These are phyloP conservation scores for Stemphylium lycopersici DNA, from an alignment of 2,329 filamentous ascomycete species.

Conservation along the genomic window DNA sequence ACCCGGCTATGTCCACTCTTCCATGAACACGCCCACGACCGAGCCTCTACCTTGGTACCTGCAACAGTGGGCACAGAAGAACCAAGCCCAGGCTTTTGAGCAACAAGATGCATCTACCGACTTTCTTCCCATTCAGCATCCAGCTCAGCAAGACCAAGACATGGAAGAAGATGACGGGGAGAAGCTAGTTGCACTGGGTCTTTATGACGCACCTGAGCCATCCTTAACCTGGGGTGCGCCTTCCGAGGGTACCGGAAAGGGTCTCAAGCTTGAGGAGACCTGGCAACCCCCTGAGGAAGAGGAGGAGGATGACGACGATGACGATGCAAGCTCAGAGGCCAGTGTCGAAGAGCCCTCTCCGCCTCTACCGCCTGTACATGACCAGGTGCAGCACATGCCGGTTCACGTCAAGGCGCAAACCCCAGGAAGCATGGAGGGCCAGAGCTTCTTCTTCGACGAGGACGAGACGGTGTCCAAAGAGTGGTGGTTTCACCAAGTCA, in stretches of 20 bases:
- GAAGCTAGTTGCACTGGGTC: constrained; percentile 79
- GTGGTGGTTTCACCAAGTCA: constrained; percentile 50
- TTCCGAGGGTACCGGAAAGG: constrained; percentile 66
- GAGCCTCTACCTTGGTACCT: constrained; percentile 47
- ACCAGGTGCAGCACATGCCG: constrained; percentile 30
- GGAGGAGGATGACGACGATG: constrained; percentile 57
- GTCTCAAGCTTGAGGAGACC: constrained; percentile 80
- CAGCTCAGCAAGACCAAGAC: constrained; percentile 55
- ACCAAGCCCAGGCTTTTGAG: constrained; percentile 30
- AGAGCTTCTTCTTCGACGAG: constrained; percentile 51
- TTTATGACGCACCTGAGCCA: constrained; percentile 75
- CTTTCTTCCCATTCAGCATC: constrained; percentile 60
- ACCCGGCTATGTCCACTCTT: constrained; percentile 32
- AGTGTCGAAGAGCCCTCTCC: constrained; percentile 47
- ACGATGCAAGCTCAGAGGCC: constrained; percentile 52
- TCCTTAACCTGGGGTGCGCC: constrained; percentile 59
- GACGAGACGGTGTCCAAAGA: constrained; percentile 47
- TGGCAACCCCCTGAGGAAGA: constrained; percentile 67
- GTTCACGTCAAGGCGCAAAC: constrained; percentile 37
- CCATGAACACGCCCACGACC: constrained; percentile 39
- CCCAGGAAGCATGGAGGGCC: constrained; percentile 46
- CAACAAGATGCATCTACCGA: constrained; percentile 44
- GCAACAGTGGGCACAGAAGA: constrained; percentile 46
- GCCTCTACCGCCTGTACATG: constrained; percentile 29
- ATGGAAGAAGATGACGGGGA: constrained; percentile 67